Evolutionary conservation across 1,139 yeast genomes (phyloP), one percentile per base, ranked within the genome.

Genomic region (Entelexis sorbosivorans): DNA sequence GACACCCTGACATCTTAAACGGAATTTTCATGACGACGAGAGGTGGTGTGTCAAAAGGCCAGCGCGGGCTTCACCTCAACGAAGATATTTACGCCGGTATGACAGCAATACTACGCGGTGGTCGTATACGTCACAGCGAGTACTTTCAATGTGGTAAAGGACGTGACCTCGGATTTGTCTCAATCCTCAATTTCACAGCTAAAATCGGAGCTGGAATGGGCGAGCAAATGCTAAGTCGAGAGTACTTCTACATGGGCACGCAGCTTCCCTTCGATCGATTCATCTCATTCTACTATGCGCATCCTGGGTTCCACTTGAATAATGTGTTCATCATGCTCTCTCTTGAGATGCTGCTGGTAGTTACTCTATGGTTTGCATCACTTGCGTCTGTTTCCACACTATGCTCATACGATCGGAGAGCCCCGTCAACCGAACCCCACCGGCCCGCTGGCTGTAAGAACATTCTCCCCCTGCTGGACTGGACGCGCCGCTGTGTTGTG

Each of bases 121-220:
- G 95, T 0, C 69, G 85, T 53, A 87, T 87, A 49, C 85, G 85
- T 61, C 95, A 87, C 63, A 81, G 91, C 63, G 96, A 87, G 62
- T 87, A 82, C 62, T 81, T 76, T 61, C 96, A 87, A 62, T 87
- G 96, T 68, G 96, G 96, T 0, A 87, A 87, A 64, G 96, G 96
- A 0, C 71, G 96, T 56, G 96, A 87, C 66, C 70, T 87, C 38
- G 96, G 96, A 0, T 87, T 87, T 65, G 81, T 84, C 0, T 82
- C 95, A 0, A 84, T 87, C 48, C 70, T 86, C 55, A 86, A 85
- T 61, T 87, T 87, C 64, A 86, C 94, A 0, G 79, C 91, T 0
- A 87, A 87, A 62, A 86, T 87, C 61, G 96, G 96, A 0, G 89
- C 95, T 40, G 96, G 96, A 1, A 87, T 87, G 96, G 96, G 95